These are phyloP conservation scores for Chlamydomonas incerta DNA, from an alignment of 139 green algal species.

Conservation along the genomic window DNA sequence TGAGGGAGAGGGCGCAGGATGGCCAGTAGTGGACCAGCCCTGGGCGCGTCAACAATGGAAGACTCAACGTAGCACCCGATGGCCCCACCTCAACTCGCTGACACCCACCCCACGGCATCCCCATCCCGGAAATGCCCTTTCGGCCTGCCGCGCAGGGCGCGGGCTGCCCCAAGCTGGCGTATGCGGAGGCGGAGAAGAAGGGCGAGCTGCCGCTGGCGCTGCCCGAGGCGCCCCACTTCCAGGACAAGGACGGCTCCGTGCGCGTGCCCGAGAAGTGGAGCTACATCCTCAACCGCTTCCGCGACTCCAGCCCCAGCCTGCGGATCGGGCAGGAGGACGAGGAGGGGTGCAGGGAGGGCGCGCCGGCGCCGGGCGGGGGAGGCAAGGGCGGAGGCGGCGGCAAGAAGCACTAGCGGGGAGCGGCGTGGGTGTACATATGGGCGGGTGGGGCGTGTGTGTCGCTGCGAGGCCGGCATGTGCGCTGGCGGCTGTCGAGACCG, in stretches of 20 bases:
- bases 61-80: too few relatives aligned
- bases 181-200: conserved; percentile 72
- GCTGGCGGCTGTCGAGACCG: too few relatives aligned
- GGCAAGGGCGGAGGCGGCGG: neutral
- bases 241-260: conserved; percentile 72
- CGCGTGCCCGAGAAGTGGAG: conserved; percentile 33
- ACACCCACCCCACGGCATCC: too few relatives aligned
- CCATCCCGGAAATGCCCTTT: too few relatives aligned
- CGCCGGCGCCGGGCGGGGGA: conserved; percentile 7
- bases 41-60: too few relatives aligned
- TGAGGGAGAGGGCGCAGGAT: too few relatives aligned
- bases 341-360: conserved; percentile 3
- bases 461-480: too few relatives aligned
- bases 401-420: neutral
- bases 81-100: too few relatives aligned
- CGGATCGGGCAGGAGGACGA: neutral
- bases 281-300: conserved; percentile 19
- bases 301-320: conserved; percentile 4
- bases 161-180: conserved; percentile 60
- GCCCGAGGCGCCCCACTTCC: conserved; percentile 67
- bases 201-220: conserved; percentile 72
- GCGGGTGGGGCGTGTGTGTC: too few relatives aligned
- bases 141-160: too few relatives aligned
- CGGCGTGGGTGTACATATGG: too few relatives aligned
- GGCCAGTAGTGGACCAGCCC: too few relatives aligned